A percentile compares a stretch with the other conserved stretches of the same genome.
Conservation (phyloP, 1,284 basidiomycete species). For the Termitomyces sp. region DNA sequence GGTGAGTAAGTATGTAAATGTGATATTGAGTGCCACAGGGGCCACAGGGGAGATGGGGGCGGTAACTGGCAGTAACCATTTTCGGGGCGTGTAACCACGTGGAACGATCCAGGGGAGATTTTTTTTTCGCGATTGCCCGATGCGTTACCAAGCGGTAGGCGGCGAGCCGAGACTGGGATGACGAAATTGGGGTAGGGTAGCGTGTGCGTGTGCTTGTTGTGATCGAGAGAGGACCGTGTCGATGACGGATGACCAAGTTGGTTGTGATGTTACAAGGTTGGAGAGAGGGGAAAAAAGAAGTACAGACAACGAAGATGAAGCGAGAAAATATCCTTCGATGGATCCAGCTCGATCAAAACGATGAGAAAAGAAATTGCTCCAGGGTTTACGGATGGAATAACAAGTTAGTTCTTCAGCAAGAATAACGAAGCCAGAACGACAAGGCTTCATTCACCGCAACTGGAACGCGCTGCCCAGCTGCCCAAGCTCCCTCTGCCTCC, state of each 20-base stretch:
- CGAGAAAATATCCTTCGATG: not conserved
- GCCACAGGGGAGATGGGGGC: not conserved
- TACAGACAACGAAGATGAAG: conserved; percentile 5
- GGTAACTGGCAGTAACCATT: conserved; percentile 3
- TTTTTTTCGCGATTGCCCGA: not conserved
- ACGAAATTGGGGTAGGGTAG: not conserved
- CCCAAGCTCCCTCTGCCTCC: conserved; percentile 22
- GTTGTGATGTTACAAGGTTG: not conserved
- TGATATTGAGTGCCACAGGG: not conserved
- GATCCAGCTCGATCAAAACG: not conserved
- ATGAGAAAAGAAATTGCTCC: not conserved
- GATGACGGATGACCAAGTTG: not conserved
- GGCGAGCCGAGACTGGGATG: not conserved
- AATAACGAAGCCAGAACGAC: conserved; percentile 3
- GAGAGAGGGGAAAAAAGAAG: not conserved
- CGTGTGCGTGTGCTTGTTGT: not conserved
- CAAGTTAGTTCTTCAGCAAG: not conserved
- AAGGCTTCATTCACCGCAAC: conserved; percentile 31
- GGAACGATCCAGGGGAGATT: not conserved
- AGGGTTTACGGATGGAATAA: not conserved
- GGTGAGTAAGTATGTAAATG: not conserved
- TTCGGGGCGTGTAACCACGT: not conserved
- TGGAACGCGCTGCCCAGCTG: conserved; percentile 57
- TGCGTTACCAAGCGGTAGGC: not conserved
- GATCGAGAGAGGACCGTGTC: not conserved